phyloP scores from a whole-genome alignment of 169 alveolate genomes.

The Plasmodium vinckei region DNA sequence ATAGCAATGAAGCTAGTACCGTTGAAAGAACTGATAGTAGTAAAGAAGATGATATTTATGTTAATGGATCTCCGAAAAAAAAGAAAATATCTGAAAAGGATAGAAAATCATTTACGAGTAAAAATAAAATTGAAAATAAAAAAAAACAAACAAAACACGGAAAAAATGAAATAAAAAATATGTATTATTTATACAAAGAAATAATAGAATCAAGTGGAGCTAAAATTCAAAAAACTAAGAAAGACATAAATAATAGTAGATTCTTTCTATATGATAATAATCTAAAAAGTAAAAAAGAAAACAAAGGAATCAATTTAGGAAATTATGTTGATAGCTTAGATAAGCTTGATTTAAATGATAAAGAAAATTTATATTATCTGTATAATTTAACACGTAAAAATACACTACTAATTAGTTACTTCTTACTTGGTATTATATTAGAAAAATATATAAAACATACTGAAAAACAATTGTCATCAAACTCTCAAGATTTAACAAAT shows the following conservation, averaged over 20 bases:
- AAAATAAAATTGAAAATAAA: not conserved
- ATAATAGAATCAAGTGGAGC: slow-evolving; percentile 75
- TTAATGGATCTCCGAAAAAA: not conserved
- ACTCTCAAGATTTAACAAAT: slow-evolving; percentile 93
- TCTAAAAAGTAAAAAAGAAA: slow-evolving; percentile 36
- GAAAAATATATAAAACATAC: slow-evolving; percentile 90
- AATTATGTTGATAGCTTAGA: slow-evolving; percentile 79
- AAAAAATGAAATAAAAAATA: slow-evolving; percentile 42
- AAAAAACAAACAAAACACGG: not conserved
- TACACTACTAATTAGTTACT: slow-evolving; percentile 87
- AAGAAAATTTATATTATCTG: slow-evolving; percentile 82
- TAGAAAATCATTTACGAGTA: not conserved
- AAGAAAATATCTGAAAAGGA: not conserved
- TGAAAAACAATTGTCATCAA: slow-evolving; percentile 88
- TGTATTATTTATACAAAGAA: slow-evolving; percentile 69
- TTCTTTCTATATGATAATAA: slow-evolving; percentile 56
- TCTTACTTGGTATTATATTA: slow-evolving; percentile 85
- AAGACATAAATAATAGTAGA: slow-evolving; percentile 71
- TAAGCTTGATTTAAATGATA: slow-evolving; percentile 86
- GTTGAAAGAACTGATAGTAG: not conserved
- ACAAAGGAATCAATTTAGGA: slow-evolving; percentile 20
- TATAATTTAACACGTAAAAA: slow-evolving; percentile 80
- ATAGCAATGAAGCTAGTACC: not conserved
- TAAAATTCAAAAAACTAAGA: slow-evolving; percentile 74
- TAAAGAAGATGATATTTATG: not conserved